phyloP scores from a whole-genome alignment of 768 basidiomycete species.

The Panellus pusillus region DNA sequence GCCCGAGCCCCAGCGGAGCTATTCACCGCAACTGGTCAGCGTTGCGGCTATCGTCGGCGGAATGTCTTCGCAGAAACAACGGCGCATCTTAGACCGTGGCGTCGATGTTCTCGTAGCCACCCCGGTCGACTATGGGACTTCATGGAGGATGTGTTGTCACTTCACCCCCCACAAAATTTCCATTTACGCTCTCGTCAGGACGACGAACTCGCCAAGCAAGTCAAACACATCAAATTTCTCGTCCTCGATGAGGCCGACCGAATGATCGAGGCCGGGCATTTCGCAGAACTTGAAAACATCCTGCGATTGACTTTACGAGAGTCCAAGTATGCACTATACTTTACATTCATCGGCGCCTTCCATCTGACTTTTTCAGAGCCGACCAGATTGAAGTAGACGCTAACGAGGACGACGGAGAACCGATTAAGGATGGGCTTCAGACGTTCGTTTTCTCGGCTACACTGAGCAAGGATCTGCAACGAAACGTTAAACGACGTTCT shows the following conservation, averaged over 20 bases:
- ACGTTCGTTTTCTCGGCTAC: slow-evolving; percentile 98
- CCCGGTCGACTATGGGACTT: slow-evolving; percentile 97
- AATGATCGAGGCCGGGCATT: slow-evolving; percentile 97
- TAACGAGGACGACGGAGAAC: slow-evolving; percentile 32
- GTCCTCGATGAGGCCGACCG: slow-evolving; percentile 97
- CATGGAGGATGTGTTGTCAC: slow-evolving; percentile 66
- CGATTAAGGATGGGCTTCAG: slow-evolving; percentile 55
- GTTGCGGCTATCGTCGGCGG: slow-evolving; percentile 92
- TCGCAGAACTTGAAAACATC: slow-evolving; percentile 92
- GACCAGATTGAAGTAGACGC: slow-evolving; percentile 48
- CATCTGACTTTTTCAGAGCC: slow-evolving; percentile 35
- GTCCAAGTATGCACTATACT: slow-evolving; percentile 44
- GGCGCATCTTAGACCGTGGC: slow-evolving; percentile 77
- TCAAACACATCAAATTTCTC: slow-evolving; percentile 73
- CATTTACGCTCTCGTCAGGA: slow-evolving; percentile 48
- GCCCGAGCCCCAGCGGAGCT: slow-evolving; percentile 19
- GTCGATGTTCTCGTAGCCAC: slow-evolving; percentile 95
- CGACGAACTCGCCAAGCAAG: slow-evolving; percentile 65
- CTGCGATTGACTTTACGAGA: slow-evolving; percentile 77
- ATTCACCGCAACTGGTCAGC: slow-evolving; percentile 71
- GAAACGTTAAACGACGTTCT: slow-evolving; percentile 72
- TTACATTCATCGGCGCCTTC: not conserved
- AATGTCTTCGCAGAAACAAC: slow-evolving; percentile 93
- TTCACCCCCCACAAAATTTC: not conserved
- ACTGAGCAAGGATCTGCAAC: slow-evolving; percentile 90